Base-by-base conservation (phyloP, 768 basidiomycete species). In the Psilocybe azurescens region DNA sequence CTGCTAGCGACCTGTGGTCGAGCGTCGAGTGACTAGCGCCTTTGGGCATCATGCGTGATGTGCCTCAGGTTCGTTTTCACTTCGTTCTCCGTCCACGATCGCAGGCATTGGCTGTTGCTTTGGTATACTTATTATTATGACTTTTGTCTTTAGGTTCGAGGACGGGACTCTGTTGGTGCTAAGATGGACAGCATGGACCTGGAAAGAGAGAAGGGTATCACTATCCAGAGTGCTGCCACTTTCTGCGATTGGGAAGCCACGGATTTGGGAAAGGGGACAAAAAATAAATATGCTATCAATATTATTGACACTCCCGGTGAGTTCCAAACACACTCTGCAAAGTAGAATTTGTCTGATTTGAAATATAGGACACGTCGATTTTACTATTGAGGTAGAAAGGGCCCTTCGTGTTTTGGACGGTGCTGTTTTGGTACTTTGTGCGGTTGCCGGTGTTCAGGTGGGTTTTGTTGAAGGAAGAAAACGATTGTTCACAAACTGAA, bases 181-280 rank as follows among this genome's bases (percentile, higher is more conserved):
- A 99, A 99, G 81, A 99, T 99, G 97, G 97, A 99, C 76, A 94
- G 91, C 68, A 99, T 99, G 97, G 97, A 99, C 65, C 81, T 99
- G 3, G 97, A 99, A 75, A 84, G 97, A 51, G 97, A 99, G 77
- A 99, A 99, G 79, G 97, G 97, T 41, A 99, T 99, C 69, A 99
- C 97, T 36, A 99, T 99, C 64, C 97, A 99, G 77, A 95, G 93
- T 70, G 97, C 97, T 3, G 97, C 97, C 1, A 99, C 97, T 0
- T 99, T 96, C 77, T 97, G 95, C 68, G 97, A 99, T 73, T 99
- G 97, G 97, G 84, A 91, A 59, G 85, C 92, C 0, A 83, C 79
- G 2, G 80, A 88, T 54, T 86, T 88, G 3, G 75, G 78, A 2
- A 85, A 85, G 18, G 78, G 78, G 52, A 84, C 83, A 39, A 88